Percentiles rank a stretch among this genome's conserved stretches.
These are phyloP conservation scores for Fusarium abutilonis DNA, from an alignment of 2,329 filamentous ascomycete genomes.

Conservation along the genomic window DNA sequence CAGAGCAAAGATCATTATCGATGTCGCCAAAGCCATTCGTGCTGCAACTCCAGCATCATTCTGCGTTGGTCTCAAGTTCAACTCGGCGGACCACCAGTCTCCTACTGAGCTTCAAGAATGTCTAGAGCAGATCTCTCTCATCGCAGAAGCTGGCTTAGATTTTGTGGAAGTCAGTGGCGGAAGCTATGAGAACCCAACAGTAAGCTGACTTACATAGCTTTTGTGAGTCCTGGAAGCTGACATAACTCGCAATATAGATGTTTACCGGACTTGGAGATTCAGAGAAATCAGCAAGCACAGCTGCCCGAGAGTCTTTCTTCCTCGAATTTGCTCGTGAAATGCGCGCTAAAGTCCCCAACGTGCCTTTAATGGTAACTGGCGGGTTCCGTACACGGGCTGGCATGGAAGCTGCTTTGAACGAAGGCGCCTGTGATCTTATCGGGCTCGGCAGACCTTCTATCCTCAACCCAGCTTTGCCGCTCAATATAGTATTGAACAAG, in stretches of 20 bases:
- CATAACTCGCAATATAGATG: conserved; percentile 46
- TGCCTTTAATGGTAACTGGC: conserved; percentile 68
- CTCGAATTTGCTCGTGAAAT: conserved; percentile 69
- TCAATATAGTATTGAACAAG: conserved; percentile 38
- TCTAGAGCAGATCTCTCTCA: conserved; percentile 65
- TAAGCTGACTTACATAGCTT: conserved; percentile 39
- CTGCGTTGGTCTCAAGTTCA: conserved; percentile 64
- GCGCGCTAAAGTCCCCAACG: conserved; percentile 55
- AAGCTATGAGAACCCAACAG: conserved; percentile 62
- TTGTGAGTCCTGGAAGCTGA: neutral
- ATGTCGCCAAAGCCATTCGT: conserved; percentile 58
- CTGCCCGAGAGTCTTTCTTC: conserved; percentile 73
- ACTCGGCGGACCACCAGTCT: conserved; percentile 66
- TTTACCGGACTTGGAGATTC: conserved; percentile 38
- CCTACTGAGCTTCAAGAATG: conserved; percentile 58
- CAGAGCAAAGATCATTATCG: conserved; percentile 60
- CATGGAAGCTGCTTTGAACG: conserved; percentile 53
- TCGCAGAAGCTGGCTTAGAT: conserved; percentile 64
- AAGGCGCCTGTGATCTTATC: conserved; percentile 54
- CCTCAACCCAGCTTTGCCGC: conserved; percentile 52
- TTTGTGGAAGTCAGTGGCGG: conserved; percentile 76
- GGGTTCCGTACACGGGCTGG: conserved; percentile 64
- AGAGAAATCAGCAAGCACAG: conserved; percentile 51
- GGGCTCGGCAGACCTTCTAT: conserved; percentile 54
- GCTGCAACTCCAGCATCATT: conserved; percentile 53